Evolutionary conservation across 75 land plant species (phyloP).

Genomic region (Selaginella tamariscina): DNA sequence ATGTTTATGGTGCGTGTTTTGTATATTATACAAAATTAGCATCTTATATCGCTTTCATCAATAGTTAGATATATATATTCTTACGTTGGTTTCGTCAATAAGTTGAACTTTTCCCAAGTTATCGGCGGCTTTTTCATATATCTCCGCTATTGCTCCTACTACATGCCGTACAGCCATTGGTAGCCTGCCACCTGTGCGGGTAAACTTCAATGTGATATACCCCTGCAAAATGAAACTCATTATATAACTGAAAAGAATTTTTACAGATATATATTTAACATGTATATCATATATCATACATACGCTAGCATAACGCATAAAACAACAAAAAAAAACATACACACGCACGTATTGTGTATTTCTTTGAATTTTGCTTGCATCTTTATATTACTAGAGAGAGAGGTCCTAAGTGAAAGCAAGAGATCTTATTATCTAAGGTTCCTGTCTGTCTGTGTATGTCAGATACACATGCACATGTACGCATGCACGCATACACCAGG

Average conservation of each 20-base stretch:
- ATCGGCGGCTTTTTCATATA: constrained; percentile 72
- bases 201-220: constrained; percentile 69
- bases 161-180: constrained; percentile 66
- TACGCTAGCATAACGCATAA: neutral
- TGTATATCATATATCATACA: too few relatives aligned
- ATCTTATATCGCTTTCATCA: neutral
- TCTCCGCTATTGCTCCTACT: constrained; percentile 59
- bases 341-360: neutral
- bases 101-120: constrained; percentile 67
- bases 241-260: too few relatives aligned
- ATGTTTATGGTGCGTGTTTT: neutral
- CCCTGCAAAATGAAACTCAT: constrained; percentile 72
- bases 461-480: neutral
- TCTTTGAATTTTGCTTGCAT: neutral
- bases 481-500: too few relatives aligned
- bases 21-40: neutral
- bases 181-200: constrained; percentile 37
- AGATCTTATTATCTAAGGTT: neutral
- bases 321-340: neutral
- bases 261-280: too few relatives aligned
- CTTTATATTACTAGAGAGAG: too few relatives aligned
- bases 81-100: constrained; percentile 51
- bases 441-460: neutral
- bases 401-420: neutral
- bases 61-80: constrained; percentile 6